These are phyloP conservation scores for Chalara sp. DNA, from an alignment of 2,329 filamentous ascomycete species.

Conservation along the genomic window DNA sequence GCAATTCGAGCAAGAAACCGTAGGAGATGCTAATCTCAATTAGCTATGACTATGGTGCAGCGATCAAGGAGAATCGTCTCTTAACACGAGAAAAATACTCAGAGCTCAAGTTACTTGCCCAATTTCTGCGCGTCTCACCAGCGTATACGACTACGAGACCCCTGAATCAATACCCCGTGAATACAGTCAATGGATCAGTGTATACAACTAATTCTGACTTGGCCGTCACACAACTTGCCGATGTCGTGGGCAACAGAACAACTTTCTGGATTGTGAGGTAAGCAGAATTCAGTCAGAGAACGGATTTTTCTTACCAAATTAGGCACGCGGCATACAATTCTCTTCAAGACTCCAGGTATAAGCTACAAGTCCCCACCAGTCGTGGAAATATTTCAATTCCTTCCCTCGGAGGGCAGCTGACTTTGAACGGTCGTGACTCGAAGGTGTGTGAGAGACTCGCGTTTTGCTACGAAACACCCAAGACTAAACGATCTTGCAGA, in stretches of 20 bases:
- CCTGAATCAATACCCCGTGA: too few species aligned
- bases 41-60: conserved; percentile 35
- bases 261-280: conserved; percentile 62
- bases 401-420: conserved; percentile 38
- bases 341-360: too few species aligned
- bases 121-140: conserved; percentile 9
- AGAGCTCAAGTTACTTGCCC: conserved; percentile 9
- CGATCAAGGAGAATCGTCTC: conserved; percentile 7
- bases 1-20: not conserved
- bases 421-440: conserved; percentile 16
- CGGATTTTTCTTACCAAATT: not conserved
- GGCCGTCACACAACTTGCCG: conserved; percentile 52
- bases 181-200: not conserved
- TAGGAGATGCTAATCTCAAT: conserved; percentile 40
- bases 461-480: conserved; percentile 53
- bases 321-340: too few species aligned
- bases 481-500: conserved; percentile 35
- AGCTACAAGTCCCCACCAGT: conserved; percentile 1
- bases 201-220: conserved; percentile 40
- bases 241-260: conserved; percentile 37
- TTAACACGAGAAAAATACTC: conserved; percentile 7
- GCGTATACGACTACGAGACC: conserved; percentile 38
- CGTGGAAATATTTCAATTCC: conserved; percentile 33
- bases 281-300: conserved; percentile 39
- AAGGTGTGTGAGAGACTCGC: conserved; percentile 11